Conservation (phyloP, 495 filamentous ascomycete species). For the Penicillium subrubescens region DNA sequence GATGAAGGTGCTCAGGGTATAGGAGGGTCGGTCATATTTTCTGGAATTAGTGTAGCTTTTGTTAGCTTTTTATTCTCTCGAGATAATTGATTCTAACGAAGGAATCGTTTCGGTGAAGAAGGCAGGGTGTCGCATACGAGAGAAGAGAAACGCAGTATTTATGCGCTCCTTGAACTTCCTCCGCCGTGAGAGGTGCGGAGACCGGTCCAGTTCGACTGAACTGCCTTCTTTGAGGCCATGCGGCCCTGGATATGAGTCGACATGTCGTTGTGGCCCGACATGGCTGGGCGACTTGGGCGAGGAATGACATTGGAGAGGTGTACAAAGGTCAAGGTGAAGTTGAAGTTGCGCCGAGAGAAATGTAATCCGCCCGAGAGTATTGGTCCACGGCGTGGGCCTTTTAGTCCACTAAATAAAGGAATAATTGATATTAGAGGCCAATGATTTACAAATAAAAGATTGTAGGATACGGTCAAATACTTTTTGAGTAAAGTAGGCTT, state of each 20-base stretch:
- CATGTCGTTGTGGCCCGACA: slow-evolving; percentile 25
- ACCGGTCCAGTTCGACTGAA: slow-evolving; percentile 28
- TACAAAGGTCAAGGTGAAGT: slow-evolving; percentile 13
- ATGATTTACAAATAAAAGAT: background rate
- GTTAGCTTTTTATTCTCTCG: slow-evolving; percentile 11
- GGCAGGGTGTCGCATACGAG: slow-evolving; percentile 41
- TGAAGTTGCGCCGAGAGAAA: slow-evolving; percentile 15
- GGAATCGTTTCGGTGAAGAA: background rate
- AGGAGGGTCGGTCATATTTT: slow-evolving; percentile 83
- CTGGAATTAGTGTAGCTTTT: slow-evolving; percentile 37
- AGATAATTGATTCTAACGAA: background rate
- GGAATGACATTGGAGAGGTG: slow-evolving; percentile 28
- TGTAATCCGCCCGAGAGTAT: slow-evolving; percentile 34
- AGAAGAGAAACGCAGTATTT: slow-evolving; percentile 60
- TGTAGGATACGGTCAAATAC: background rate
- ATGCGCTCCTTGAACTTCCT: slow-evolving; percentile 56
- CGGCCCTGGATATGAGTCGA: background rate
- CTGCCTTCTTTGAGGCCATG: slow-evolving; percentile 20
- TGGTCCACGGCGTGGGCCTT: slow-evolving; percentile 20
- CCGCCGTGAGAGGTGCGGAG: slow-evolving; percentile 26
- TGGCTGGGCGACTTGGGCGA: slow-evolving; percentile 24
- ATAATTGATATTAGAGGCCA: background rate
- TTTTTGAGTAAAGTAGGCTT: background rate
- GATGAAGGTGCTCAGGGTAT: slow-evolving; percentile 82
- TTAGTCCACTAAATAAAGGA: slow-evolving; percentile 9